Conservation (phyloP, 108 stramenopile genomes). For the Discostella pseudostelligera region DNA sequence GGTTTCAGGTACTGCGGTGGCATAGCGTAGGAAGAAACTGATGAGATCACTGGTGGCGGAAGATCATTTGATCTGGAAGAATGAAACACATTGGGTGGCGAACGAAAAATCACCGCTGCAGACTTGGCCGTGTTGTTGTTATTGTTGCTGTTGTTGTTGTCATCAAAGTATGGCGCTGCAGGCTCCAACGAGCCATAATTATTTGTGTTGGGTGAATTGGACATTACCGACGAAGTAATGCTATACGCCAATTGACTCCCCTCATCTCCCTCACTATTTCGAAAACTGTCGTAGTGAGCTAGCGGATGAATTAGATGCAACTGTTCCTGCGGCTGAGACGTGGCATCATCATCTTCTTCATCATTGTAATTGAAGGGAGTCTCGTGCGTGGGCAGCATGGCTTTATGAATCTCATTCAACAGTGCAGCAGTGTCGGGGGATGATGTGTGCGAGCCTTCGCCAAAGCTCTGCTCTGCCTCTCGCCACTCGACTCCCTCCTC, state of each 20-base stretch:
- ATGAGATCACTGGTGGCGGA: too few species aligned
- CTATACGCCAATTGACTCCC: constrained; percentile 35
- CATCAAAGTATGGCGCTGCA: background rate
- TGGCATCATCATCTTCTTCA: background rate
- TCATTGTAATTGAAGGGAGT: background rate
- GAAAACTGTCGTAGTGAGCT: constrained; percentile 9
- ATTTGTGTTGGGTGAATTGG: background rate
- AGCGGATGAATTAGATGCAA: constrained; percentile 31
- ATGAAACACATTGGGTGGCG: too few species aligned
- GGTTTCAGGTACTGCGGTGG: constrained; percentile 1
- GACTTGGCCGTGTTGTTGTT: background rate
- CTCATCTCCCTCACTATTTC: constrained; percentile 20
- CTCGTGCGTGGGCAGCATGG: background rate
- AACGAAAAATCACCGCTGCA: too few species aligned
- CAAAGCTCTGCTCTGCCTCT: background rate
- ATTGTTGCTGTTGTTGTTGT: constrained; percentile 1
- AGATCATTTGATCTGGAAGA: too few species aligned
- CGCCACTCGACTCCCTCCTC: constrained; percentile 21
- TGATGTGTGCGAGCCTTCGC: background rate
- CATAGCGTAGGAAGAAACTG: too few species aligned
- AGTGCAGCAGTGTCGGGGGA: constrained; percentile 11
- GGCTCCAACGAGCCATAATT: background rate
- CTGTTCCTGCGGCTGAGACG: background rate
- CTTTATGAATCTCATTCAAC: constrained; percentile 5
- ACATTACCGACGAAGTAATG: constrained; percentile 1